Conservation (phyloP, 495 filamentous ascomycete species). For the Aspergillus wentii region DNA sequence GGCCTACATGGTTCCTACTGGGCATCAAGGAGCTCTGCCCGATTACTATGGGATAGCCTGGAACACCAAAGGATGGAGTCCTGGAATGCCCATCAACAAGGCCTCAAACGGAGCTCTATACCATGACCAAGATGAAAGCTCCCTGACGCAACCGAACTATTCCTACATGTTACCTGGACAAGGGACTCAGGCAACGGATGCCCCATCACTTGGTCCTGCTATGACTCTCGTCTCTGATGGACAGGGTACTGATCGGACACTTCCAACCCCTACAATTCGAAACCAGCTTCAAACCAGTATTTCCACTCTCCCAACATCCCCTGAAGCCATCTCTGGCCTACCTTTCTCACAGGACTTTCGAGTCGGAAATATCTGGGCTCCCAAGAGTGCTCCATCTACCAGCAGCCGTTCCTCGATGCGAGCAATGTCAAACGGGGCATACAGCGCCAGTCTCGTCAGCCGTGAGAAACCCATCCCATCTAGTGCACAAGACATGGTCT, state of each 20-base stretch:
- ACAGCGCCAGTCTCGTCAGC: slow-evolving; percentile 11
- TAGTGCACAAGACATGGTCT: slow-evolving; percentile 23
- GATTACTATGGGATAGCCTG: slow-evolving; percentile 23
- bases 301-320: slow-evolving; percentile 19
- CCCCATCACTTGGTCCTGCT: too few relatives aligned
- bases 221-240: too few relatives aligned
- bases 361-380: slow-evolving; percentile 7
- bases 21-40: slow-evolving; percentile 15
- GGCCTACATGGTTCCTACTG: slow-evolving; percentile 25
- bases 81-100: slow-evolving; percentile 14
- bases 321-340: slow-evolving; percentile 14
- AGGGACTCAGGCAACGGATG: too few relatives aligned
- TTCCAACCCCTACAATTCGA: too few relatives aligned
- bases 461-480: slow-evolving; percentile 16
- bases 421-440: slow-evolving; percentile 6
- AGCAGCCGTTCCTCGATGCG: slow-evolving; percentile 6
- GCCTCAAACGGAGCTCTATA: slow-evolving; percentile 18
- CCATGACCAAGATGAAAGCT: slow-evolving; percentile 18
- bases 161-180: slow-evolving; percentile 26
- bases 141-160: slow-evolving; percentile 22
- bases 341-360: slow-evolving; percentile 7
- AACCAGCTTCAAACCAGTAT: slow-evolving; percentile 75
- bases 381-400: slow-evolving; percentile 6
- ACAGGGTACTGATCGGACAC: too few relatives aligned
- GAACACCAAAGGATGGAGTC: slow-evolving; percentile 23